These are phyloP conservation scores for Hyphopichia pseudoburtonii DNA, from an alignment of 1,139 yeast genomes.

Conservation along the genomic window DNA sequence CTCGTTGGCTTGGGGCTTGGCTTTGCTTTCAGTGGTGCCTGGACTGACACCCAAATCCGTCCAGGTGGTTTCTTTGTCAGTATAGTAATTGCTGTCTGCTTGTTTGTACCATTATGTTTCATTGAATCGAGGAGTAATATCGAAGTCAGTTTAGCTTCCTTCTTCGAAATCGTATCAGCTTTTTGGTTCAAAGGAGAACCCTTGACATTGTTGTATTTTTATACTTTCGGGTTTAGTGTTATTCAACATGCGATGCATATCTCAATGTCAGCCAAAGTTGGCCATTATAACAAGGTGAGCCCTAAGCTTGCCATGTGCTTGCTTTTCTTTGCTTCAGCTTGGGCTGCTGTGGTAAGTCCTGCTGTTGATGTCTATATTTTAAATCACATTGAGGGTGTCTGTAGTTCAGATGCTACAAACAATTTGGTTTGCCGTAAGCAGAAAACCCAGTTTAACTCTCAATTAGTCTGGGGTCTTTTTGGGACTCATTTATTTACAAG, in stretches of 20 bases:
- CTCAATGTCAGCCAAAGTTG: slow-evolving; percentile 11
- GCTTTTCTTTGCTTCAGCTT: slow-evolving; percentile 9
- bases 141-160: slow-evolving; percentile 5
- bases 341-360: slow-evolving; percentile 10
- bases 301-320: slow-evolving; percentile 10
- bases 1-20: slow-evolving; percentile 13
- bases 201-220: slow-evolving; percentile 7
- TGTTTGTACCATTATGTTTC: slow-evolving; percentile 7
- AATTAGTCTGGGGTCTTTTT: slow-evolving; percentile 11
- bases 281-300: slow-evolving; percentile 18
- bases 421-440: slow-evolving; percentile 11
- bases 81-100: slow-evolving; percentile 3
- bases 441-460: slow-evolving; percentile 9
- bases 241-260: slow-evolving; percentile 9
- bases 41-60: slow-evolving; percentile 5
- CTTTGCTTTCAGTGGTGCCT: slow-evolving; percentile 9
- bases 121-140: slow-evolving; percentile 6
- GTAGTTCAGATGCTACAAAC: slow-evolving; percentile 10
- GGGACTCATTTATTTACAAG: slow-evolving; percentile 8
- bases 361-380: slow-evolving; percentile 8
- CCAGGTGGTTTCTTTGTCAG: slow-evolving; percentile 7
- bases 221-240: slow-evolving; percentile 6
- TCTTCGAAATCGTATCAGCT: slow-evolving; percentile 9
- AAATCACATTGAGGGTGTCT: slow-evolving; percentile 12
- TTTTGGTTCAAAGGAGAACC: slow-evolving; percentile 11